Base-by-base conservation (phyloP, 2,329 filamentous ascomycete species). In the Trichoderma atrobrunneum region DNA sequence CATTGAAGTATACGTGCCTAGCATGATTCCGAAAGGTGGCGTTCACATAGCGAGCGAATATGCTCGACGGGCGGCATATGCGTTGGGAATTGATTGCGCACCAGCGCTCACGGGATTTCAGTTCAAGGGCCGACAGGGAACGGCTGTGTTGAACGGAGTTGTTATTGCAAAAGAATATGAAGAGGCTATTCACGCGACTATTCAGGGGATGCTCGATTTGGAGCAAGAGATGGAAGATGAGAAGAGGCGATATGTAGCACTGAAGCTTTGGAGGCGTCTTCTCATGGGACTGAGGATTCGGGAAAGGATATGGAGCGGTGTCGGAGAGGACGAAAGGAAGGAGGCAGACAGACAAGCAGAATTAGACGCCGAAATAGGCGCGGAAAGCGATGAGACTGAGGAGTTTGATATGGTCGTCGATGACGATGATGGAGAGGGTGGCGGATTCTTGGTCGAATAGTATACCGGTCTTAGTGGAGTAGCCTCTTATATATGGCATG, bases 41-140 rank as follows among this genome's bases (percentile, higher is more conserved):
- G 87, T 90, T 2, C 94, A 98, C 79, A 84, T 98, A 28, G 77
- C 81, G 7, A 82, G 86, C 72, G 82, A 87, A 61, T 77, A 91
- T 65, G 91, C 93, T 1, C 85, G 88, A 1, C 88, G 88, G 65
- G 95, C 95, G 1, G 94, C 94, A 0, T 89, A 88, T 71, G 82
- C 95, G 1, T 81, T 98, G 1, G 91, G 91, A 0, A 87, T 98
- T 21, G 94, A 98, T 81, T 97, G 92, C 79, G 93, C 93, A 3
- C 93, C 95, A 36, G 96, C 96, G 0, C 89, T 99, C 6, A 96
- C 92, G 0, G 95, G 95, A 0, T 99, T 98, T 78, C 87, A 91
- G 48, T 99, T 98, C 82, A 91, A 90, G 78, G 94, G 94, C 1
- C 89, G 93, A 3, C 91, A 93, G 71, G 95, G 95, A 18, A 98